Evolutionary conservation across 2,329 filamentous ascomycete genomes (phyloP).

Genomic region (Orbilia ellipsospora): DNA sequence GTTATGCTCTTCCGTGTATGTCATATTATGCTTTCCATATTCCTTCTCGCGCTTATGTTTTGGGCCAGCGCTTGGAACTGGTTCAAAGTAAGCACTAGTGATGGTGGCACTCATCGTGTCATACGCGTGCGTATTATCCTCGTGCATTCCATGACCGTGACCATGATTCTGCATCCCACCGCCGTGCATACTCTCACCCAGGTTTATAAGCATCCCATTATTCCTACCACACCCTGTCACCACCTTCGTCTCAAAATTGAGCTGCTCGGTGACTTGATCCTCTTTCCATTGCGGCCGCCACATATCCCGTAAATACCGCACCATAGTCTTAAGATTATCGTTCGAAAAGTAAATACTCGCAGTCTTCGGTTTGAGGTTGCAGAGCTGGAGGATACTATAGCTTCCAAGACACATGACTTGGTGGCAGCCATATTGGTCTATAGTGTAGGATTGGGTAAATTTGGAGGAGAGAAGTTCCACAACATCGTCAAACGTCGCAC

Average conservation of each 20-base stretch:
- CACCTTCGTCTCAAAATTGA: background rate
- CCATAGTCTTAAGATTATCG: background rate
- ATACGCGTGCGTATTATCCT: background rate
- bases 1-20: too few species aligned
- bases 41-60: too few species aligned
- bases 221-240: background rate
- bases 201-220: too few species aligned
- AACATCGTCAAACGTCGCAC: constrained; percentile 15
- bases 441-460: constrained; percentile 6
- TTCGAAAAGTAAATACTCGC: background rate
- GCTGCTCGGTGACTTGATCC: constrained; percentile 1
- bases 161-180: background rate
- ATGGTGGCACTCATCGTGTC: background rate
- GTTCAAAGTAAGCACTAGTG: too few species aligned
- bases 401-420: constrained; percentile 35
- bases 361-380: constrained; percentile 28
- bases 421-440: constrained; percentile 33
- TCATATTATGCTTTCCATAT: too few species aligned
- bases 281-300: constrained; percentile 21
- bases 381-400: constrained; percentile 29
- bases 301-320: background rate
- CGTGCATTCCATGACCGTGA: background rate
- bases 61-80: too few species aligned
- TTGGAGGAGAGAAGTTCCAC: background rate
- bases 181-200: background rate